Evolutionary conservation across 129 eudicot genomes (phyloP).

Genomic region (Heracleum sosnowskyi): DNA sequence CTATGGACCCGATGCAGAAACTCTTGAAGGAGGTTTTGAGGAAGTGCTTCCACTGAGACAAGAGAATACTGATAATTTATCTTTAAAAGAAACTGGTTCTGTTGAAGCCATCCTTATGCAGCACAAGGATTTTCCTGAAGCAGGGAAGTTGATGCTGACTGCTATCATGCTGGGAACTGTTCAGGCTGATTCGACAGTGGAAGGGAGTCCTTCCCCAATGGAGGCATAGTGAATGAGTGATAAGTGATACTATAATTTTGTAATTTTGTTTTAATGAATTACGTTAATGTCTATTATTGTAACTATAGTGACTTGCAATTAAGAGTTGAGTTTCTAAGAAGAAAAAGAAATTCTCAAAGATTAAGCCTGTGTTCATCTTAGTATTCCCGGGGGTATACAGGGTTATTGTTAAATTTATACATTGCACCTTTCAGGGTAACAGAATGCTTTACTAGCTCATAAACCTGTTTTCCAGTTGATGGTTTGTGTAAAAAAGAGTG

Average conservation of each 20-base stretch:
- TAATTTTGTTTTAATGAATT: not conserved
- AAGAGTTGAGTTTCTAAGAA: not conserved
- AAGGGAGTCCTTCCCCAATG: slow-evolving; percentile 52
- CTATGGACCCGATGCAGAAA: slow-evolving; percentile 63
- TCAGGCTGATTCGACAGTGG: slow-evolving; percentile 18
- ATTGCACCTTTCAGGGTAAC: too few species aligned
- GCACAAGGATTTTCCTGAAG: slow-evolving; percentile 89
- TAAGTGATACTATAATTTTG: not conserved
- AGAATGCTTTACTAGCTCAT: too few species aligned
- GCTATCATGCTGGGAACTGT: slow-evolving; percentile 71
- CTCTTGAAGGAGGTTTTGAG: slow-evolving; percentile 59
- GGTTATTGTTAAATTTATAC: too few species aligned
- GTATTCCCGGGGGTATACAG: not conserved
- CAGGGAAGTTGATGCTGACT: slow-evolving; percentile 80
- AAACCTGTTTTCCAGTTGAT: too few species aligned
- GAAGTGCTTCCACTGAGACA: slow-evolving; percentile 71
- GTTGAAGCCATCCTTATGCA: slow-evolving; percentile 88
- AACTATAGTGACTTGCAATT: not conserved
- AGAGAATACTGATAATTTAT: slow-evolving; percentile 29
- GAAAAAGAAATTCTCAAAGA: not conserved
- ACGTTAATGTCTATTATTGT: not conserved
- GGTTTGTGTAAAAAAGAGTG: not conserved
- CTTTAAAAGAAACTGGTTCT: slow-evolving; percentile 29
- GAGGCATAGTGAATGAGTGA: slow-evolving; percentile 23
- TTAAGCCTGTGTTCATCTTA: not conserved